Conservation (phyloP, 805 yeast species). For the Cyberlindnera amylophila region DNA sequence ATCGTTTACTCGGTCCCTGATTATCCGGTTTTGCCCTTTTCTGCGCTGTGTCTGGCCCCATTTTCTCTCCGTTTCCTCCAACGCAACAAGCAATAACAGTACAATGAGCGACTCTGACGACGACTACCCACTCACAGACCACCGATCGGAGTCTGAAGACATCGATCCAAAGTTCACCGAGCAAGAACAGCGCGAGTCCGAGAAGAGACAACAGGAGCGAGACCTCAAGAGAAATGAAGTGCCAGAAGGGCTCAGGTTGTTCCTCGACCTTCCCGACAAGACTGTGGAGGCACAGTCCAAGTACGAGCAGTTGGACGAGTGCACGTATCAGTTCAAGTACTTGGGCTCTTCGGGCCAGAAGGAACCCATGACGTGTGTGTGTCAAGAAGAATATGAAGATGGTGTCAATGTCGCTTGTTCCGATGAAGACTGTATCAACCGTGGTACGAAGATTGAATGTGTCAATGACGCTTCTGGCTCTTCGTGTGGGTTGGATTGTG, state of each 20-base stretch:
- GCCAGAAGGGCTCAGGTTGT: conserved; percentile 23
- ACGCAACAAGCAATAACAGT: not conserved
- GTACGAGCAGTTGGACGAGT: conserved; percentile 53
- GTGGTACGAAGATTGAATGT: conserved; percentile 92
- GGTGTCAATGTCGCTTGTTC: conserved; percentile 66
- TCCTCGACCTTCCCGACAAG: conserved; percentile 44
- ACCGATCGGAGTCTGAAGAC: conserved; percentile 16
- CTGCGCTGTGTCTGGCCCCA: too few relatives aligned
- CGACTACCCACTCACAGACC: conserved; percentile 10
- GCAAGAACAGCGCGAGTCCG: conserved; percentile 19
- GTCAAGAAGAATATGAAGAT: conserved; percentile 48
- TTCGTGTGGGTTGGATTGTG: conserved; percentile 73
- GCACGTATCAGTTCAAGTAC: conserved; percentile 57
- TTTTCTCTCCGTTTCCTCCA: too few relatives aligned
- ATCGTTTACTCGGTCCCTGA: too few relatives aligned
- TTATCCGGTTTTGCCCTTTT: too few relatives aligned
- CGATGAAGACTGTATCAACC: conserved; percentile 85
- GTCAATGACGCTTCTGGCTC: conserved; percentile 59
- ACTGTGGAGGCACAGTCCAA: conserved; percentile 65
- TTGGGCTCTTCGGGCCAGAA: conserved; percentile 60
- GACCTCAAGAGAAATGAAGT: conserved; percentile 18
- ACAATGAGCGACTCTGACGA: conserved; percentile 15
- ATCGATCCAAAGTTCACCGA: conserved; percentile 19
- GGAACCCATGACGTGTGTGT: conserved; percentile 89
- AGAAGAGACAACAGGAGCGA: conserved; percentile 16